Percentiles rank a stretch among this genome's conserved stretches.
phyloP scores from a whole-genome alignment of 2,329 filamentous ascomycete genomes.

The Alternaria sp. region DNA sequence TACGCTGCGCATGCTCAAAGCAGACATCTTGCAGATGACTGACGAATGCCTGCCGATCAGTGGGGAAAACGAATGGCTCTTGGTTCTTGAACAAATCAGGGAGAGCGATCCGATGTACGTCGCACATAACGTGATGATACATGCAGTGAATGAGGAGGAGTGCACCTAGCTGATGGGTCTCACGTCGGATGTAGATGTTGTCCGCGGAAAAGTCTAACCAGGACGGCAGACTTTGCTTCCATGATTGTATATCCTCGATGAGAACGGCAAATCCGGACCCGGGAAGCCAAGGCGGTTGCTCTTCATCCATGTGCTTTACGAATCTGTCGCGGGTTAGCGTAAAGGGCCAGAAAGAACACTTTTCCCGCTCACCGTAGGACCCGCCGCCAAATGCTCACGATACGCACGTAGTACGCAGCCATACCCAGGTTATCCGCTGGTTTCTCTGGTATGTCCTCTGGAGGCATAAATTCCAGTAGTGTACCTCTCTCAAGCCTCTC shows the following conservation, averaged over 20 bases:
- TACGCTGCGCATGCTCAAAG: constrained; percentile 43
- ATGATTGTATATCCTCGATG: constrained; percentile 36
- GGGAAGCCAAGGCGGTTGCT: constrained; percentile 40
- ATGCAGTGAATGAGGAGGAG: constrained; percentile 46
- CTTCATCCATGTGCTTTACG: constrained; percentile 44
- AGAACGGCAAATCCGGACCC: constrained; percentile 39
- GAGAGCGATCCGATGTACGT: constrained; percentile 42
- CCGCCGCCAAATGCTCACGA: constrained; percentile 44
- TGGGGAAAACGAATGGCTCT: constrained; percentile 40
- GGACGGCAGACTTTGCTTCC: constrained; percentile 40
- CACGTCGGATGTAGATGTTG: constrained; percentile 47
- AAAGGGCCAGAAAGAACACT: background rate
- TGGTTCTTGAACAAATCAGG: constrained; percentile 44
- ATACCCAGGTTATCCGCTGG: constrained; percentile 44
- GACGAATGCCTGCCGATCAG: constrained; percentile 35
- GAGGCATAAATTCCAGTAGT: constrained; percentile 34
- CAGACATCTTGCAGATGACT: constrained; percentile 38
- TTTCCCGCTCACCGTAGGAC: constrained; percentile 33
- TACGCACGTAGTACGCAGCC: constrained; percentile 44
- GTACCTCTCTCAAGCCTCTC: constrained; percentile 37
- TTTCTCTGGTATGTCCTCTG: constrained; percentile 38
- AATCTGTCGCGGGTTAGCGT: constrained; percentile 25
- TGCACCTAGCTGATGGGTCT: constrained; percentile 44
- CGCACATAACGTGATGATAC: constrained; percentile 46
- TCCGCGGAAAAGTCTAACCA: constrained; percentile 46